These are phyloP conservation scores for Aristolochia fimbriata DNA, from an alignment of 164 flowering plant genomes.

Conservation along the genomic window DNA sequence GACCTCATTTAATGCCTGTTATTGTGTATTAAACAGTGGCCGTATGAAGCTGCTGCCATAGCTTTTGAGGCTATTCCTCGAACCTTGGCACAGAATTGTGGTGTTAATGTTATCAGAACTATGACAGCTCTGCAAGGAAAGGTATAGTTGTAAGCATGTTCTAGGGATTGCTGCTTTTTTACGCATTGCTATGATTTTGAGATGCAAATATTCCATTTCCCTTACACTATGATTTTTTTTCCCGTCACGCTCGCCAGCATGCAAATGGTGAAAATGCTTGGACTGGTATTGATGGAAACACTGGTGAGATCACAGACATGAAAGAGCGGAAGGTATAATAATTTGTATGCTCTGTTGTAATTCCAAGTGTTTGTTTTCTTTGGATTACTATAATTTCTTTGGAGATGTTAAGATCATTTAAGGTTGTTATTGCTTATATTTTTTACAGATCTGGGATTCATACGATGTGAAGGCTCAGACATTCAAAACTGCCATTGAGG, in stretches of 20 bases:
- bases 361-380: no score
- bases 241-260: slow-evolving; percentile 36
- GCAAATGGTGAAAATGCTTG: slow-evolving; percentile 97
- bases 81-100: slow-evolving; percentile 94
- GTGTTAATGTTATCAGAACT: slow-evolving; percentile 86
- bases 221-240: neutral
- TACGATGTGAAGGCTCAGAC: slow-evolving; percentile 95
- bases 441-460: slow-evolving; percentile 87
- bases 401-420: neutral
- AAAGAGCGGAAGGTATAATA: slow-evolving; percentile 59
- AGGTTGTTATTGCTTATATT: neutral
- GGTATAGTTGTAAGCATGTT: slow-evolving; percentile 21
- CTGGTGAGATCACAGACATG: slow-evolving; percentile 84
- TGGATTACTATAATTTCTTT: neutral
- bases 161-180: no score
- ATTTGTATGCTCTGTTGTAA: neutral
- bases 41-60: slow-evolving; percentile 97
- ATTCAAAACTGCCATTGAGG: slow-evolving; percentile 94
- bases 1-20: neutral
- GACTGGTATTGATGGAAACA: slow-evolving; percentile 90
- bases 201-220: no score
- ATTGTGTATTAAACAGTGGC: slow-evolving; percentile 50
- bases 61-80: slow-evolving; percentile 98
- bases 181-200: no score
- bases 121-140: slow-evolving; percentile 98